phyloP scores from a whole-genome alignment of 1,284 basidiomycete species.

The Schizopora paradoxa region DNA sequence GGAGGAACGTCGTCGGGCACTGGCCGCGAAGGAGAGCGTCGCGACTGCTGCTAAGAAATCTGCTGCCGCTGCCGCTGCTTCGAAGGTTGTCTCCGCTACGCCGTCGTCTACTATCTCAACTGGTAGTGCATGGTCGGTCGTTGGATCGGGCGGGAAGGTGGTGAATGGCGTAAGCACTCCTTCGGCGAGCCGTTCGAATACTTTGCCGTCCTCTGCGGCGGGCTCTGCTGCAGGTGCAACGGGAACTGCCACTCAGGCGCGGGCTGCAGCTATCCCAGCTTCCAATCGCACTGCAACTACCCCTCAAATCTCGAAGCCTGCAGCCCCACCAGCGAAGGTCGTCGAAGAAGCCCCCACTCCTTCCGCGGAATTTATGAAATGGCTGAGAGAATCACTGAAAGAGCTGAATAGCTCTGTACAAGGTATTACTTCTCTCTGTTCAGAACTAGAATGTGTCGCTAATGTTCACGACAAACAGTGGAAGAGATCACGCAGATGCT shows the following conservation, averaged over 20 bases:
- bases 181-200: conserved; percentile 27
- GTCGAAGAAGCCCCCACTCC: conserved; percentile 65
- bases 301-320: conserved; percentile 28
- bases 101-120: conserved; percentile 27
- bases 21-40: conserved; percentile 47
- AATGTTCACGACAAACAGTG: conserved; percentile 41
- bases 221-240: conserved; percentile 24
- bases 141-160: conserved; percentile 75
- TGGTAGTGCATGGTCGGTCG: conserved; percentile 78
- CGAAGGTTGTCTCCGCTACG: conserved; percentile 47
- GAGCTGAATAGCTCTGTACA: conserved; percentile 81
- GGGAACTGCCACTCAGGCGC: conserved; percentile 30
- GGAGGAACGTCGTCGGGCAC: conserved; percentile 81
- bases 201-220: conserved; percentile 24
- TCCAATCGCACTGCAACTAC: conserved; percentile 33
- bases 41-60: conserved; percentile 57
- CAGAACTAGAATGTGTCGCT: too few species aligned
- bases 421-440: conserved; percentile 41
- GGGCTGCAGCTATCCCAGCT: conserved; percentile 21
- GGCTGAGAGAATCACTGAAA: conserved; percentile 85
- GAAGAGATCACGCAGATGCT: conserved; percentile 93
- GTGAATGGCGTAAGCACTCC: conserved; percentile 24
- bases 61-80: conserved; percentile 77
- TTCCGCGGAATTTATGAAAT: conserved; percentile 87
- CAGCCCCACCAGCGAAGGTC: conserved; percentile 35